A percentile compares a stretch with the other conserved stretches of the same genome.
phyloP scores from a whole-genome alignment of 1,284 basidiomycete genomes.

The Mycosarcoma mackinlayi region DNA sequence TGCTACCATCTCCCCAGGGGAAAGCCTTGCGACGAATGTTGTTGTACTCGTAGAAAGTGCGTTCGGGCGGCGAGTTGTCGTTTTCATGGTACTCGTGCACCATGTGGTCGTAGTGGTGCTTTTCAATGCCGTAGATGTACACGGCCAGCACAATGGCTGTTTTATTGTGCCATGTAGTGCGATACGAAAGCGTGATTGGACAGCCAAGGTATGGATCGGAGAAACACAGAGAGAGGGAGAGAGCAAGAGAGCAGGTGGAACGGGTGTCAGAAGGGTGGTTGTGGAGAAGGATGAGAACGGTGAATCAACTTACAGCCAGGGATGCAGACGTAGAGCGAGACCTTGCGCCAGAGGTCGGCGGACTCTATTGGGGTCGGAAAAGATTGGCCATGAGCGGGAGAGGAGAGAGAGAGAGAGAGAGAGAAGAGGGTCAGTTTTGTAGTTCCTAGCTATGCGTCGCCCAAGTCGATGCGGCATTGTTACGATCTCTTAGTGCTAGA shows the following conservation, averaged over 20 bases:
- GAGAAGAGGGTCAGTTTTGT: not conserved
- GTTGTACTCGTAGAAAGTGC: conserved; percentile 64
- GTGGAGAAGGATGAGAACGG: not conserved
- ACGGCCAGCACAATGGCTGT: conserved; percentile 58
- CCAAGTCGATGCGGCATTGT: too few species aligned
- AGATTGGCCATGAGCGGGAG: not conserved
- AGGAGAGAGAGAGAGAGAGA: not conserved
- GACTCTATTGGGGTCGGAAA: conserved; percentile 43
- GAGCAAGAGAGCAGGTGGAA: not conserved
- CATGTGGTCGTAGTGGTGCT: conserved; percentile 60
- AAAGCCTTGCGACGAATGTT: conserved; percentile 55
- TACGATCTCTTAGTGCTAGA: too few species aligned
- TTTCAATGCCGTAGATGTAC: conserved; percentile 65
- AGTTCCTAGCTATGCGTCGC: not conserved
- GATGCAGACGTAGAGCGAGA: conserved; percentile 60
- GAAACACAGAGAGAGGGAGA: not conserved
- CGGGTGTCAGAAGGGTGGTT: not conserved
- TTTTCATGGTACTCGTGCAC: conserved; percentile 63
- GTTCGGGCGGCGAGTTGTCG: conserved; percentile 56
- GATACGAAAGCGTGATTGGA: too few species aligned
- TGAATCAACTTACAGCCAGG: conserved; percentile 48
- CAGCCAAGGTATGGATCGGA: too few species aligned
- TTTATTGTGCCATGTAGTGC: too few species aligned
- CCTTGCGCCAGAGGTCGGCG: conserved; percentile 63
- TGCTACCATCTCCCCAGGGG: conserved; percentile 60